A percentile compares a stretch with the other conserved stretches of the same genome.
phyloP scores from a whole-genome alignment of 2,329 filamentous ascomycete genomes.

The Cercospora berteroae region DNA sequence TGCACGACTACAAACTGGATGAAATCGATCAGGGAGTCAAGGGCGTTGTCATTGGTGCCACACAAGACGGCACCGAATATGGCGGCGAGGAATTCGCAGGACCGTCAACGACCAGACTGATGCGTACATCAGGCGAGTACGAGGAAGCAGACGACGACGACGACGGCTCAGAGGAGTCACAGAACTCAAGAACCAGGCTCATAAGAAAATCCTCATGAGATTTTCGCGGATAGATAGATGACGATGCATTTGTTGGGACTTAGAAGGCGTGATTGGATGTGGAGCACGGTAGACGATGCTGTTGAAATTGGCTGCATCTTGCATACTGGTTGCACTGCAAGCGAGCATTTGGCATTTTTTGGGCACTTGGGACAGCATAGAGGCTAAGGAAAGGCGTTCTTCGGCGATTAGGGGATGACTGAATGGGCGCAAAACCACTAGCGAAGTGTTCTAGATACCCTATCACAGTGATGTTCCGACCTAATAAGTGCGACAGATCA shows the following conservation, averaged over 20 bases:
- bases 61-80: constrained; percentile 23
- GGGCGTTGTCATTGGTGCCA: constrained; percentile 43
- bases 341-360: constrained; percentile 4
- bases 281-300: neutral
- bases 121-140: constrained; percentile 16
- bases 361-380: neutral
- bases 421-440: neutral
- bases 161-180: constrained; percentile 18
- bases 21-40: constrained; percentile 47
- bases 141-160: constrained; percentile 22
- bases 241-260: constrained; percentile 11
- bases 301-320: constrained; percentile 12
- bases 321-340: constrained; percentile 11
- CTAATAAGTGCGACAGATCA: neutral
- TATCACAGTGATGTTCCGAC: constrained; percentile 7
- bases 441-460: constrained; percentile 16
- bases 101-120: constrained; percentile 20
- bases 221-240: constrained; percentile 7
- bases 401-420: neutral
- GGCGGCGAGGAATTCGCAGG: constrained; percentile 28
- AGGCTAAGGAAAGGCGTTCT: constrained; percentile 8
- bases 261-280: constrained; percentile 16
- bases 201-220: constrained; percentile 23
- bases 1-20: constrained; percentile 59
- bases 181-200: constrained; percentile 24